Evolutionary conservation across 73 alveolate genomes (phyloP), one percentile per base, ranked within the genome.

Genomic region (Uronychia binucleata): DNA sequence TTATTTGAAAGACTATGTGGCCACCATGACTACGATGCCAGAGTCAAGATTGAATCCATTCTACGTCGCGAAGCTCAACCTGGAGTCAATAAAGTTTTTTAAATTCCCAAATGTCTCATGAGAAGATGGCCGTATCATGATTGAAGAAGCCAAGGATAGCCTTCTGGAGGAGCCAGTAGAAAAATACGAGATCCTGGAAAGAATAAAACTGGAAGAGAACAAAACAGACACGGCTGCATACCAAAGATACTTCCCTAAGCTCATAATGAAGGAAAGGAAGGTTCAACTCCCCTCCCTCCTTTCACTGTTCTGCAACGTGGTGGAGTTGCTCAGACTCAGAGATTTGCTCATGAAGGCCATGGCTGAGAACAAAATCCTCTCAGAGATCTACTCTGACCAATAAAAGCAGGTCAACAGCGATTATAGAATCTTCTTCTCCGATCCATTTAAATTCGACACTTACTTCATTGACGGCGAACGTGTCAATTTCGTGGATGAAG

Each of bases 251-350:
- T 89, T 32, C 92, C 92, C 87, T 31, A 77, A 81, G 78, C 85
- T 75, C 27, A 76, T 74, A 57, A 35, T 85, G 74, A 33, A 77
- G 35, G 89, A 85, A 25, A 57, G 84, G 79, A 85, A 77, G 59
- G 77, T 84, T 33, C 57, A 58, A 25, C n/a, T 83, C 0, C 95
- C 95, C 1, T 28, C 92, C 46, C 93, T 88, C 91, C 91, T 95
- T 8, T 86, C 77, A 81, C 82, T 95, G 32, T 93, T 93, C 90
- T 95, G 98, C 79, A 95, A 95, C 87, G 80, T 92, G 33, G 77
- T 95, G 78, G 98, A 95, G 87, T 88, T 88, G 83, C 83, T 85
- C 75, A 83, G 98, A 76, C 86, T 93, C 85, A 90, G 96, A 88
- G 87, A 95, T 77, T 57, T 93, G 26, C 85, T 95, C 30, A 88